A percentile compares a stretch with the other conserved stretches of the same genome.
Evolutionary conservation across 768 basidiomycete species (phyloP).

Genomic region (Lactarius hengduanensis): DNA sequence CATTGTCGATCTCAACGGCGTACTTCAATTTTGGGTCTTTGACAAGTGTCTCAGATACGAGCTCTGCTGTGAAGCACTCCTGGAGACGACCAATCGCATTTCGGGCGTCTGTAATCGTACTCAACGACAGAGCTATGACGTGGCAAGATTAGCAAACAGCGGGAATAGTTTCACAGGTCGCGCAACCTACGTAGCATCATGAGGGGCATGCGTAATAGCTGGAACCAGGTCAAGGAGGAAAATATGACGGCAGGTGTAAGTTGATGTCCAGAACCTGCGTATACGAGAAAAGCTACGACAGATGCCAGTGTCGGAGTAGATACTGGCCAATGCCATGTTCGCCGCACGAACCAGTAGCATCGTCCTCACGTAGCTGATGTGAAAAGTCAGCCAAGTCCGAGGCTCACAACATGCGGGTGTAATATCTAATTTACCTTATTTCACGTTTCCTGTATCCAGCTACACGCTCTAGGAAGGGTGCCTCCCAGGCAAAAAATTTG

Average conservation of each 20-base stretch:
- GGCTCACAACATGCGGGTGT: background rate
- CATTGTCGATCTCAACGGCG: conserved; percentile 67
- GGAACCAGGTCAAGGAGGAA: conserved; percentile 82
- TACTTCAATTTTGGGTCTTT: conserved; percentile 53
- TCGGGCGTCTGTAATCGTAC: conserved; percentile 78
- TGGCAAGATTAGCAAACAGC: background rate
- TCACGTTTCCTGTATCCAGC: conserved; percentile 68
- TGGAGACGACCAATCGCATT: conserved; percentile 77
- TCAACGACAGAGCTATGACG: conserved; percentile 60
- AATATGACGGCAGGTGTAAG: conserved; percentile 76
- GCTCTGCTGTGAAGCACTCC: conserved; percentile 83
- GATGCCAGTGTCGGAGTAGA: conserved; percentile 77
- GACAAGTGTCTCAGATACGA: conserved; percentile 55
- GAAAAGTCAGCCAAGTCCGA: conserved; percentile 18
- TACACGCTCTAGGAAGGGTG: conserved; percentile 74
- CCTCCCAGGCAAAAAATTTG: conserved; percentile 90
- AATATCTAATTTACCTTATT: conserved; percentile 44
- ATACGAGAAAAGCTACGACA: conserved; percentile 74
- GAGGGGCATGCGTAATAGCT: conserved; percentile 75
- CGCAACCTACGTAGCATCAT: conserved; percentile 57
- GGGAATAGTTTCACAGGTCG: background rate
- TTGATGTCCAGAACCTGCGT: conserved; percentile 66
- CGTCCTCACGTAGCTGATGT: conserved; percentile 57
- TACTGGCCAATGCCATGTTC: conserved; percentile 65
- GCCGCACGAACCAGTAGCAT: conserved; percentile 64